A percentile compares a stretch with the other conserved stretches of the same genome.
Conservation (phyloP, 116 monocot species). For the Zostera marina region DNA sequence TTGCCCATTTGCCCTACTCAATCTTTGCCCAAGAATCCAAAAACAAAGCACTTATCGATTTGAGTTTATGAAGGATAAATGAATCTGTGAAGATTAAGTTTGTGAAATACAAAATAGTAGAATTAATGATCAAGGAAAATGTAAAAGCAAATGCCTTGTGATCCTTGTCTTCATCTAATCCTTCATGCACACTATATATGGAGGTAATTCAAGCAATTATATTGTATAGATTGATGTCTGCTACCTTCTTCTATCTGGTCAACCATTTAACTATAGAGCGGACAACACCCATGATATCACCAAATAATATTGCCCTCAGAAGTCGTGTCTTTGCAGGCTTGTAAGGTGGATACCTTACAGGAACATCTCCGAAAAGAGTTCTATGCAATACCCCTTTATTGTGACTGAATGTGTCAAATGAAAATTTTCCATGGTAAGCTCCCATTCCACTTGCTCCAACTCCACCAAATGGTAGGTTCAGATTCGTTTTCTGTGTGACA, state of each 20-base stretch:
- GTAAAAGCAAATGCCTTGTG: too few relatives aligned
- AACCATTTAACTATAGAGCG: constrained; percentile 35
- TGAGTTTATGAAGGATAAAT: too few relatives aligned
- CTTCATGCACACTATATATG: too few relatives aligned
- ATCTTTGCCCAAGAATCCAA: too few relatives aligned
- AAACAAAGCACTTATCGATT: too few relatives aligned
- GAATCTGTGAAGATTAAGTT: too few relatives aligned
- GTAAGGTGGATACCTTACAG: constrained; percentile 72
- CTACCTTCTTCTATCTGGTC: not conserved
- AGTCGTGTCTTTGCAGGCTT: constrained; percentile 39
- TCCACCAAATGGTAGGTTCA: constrained; percentile 69
- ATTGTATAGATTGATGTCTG: not conserved
- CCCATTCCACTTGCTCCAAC: constrained; percentile 84
- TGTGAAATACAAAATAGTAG: too few relatives aligned
- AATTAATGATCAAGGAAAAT: too few relatives aligned
- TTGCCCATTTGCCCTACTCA: too few relatives aligned
- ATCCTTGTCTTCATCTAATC: too few relatives aligned
- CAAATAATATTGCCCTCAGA: constrained; percentile 45
- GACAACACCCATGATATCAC: constrained; percentile 39
- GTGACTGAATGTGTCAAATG: constrained; percentile 83
- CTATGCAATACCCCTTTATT: constrained; percentile 63
- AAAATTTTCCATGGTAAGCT: constrained; percentile 84
- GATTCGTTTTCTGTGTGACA: constrained; percentile 41
- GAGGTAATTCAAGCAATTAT: too few relatives aligned
- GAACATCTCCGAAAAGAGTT: constrained; percentile 44